Percentiles rank a stretch among this genome's conserved stretches.
These are phyloP conservation scores for Fusarium solani-melongenae DNA, from an alignment of 2,329 filamentous ascomycete species.

Conservation along the genomic window DNA sequence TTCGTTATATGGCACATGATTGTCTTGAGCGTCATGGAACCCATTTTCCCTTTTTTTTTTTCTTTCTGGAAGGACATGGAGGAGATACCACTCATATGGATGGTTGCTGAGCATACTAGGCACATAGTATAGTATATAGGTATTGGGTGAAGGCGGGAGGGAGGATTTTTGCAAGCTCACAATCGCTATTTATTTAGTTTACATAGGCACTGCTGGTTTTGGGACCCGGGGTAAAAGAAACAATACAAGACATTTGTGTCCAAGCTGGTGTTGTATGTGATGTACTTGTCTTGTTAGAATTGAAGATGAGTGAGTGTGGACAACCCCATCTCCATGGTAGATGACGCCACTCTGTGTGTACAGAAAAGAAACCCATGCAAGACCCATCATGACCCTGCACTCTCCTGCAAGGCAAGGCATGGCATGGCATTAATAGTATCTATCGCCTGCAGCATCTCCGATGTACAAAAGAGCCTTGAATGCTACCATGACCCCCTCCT, in stretches of 20 bases:
- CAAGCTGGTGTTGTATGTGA: background rate
- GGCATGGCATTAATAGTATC: background rate
- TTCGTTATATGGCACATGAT: conserved; percentile 22
- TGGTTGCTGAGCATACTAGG: conserved; percentile 25
- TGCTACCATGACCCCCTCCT: background rate
- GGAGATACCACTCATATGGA: conserved; percentile 38
- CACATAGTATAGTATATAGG: conserved; percentile 20
- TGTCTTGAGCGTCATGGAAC: conserved; percentile 27
- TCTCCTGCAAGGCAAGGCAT: background rate
- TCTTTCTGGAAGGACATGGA: conserved; percentile 29
- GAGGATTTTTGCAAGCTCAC: conserved; percentile 22
- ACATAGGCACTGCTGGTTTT: conserved; percentile 11
- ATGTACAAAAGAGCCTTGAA: background rate
- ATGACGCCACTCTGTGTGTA: background rate
- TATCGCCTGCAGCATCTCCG: background rate
- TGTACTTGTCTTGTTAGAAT: background rate
- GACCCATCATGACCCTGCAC: background rate
- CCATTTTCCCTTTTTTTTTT: conserved; percentile 15
- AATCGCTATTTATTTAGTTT: conserved; percentile 25
- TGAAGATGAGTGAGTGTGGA: background rate
- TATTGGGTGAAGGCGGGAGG: conserved; percentile 27
- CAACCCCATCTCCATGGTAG: background rate
- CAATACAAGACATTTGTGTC: background rate
- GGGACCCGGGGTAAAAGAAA: conserved; percentile 8
- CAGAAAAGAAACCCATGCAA: background rate